Conservation (phyloP, 148 eudicot genomes). For the Rhododendron kiyosumense region DNA sequence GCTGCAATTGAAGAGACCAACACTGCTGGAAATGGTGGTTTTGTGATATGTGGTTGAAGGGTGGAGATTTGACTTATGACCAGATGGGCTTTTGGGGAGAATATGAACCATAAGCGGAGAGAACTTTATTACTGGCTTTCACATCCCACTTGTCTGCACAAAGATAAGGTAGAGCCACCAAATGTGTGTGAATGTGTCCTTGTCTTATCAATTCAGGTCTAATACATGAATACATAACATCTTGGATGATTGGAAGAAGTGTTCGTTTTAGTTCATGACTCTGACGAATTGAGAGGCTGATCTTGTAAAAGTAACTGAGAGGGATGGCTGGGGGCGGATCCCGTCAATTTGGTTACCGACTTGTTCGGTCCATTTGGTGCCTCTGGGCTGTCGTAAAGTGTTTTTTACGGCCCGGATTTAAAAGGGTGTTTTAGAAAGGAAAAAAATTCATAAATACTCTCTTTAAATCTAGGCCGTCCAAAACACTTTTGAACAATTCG, state of each 20-base stretch:
- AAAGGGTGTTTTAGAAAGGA: no score
- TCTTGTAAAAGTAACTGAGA: background rate
- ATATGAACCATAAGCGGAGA: background rate
- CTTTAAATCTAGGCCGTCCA: no score
- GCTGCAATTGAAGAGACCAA: slow-evolving; percentile 6
- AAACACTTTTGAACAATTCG: no score
- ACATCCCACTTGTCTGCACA: background rate
- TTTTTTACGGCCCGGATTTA: no score
- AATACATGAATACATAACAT: background rate
- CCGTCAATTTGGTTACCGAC: no score
- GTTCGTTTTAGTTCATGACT: background rate
- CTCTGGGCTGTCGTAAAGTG: no score
- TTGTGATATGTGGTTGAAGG: background rate
- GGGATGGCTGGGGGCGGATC: background rate
- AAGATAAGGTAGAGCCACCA: background rate
- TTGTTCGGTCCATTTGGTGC: no score
- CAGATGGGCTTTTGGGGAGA: background rate
- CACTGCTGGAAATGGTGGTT: background rate
- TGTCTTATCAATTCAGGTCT: background rate
- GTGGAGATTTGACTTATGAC: slow-evolving; percentile 5
- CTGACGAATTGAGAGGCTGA: background rate
- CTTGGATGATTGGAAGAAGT: background rate
- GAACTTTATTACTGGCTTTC: background rate
- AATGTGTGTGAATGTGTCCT: background rate
- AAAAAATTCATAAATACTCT: no score